phyloP scores from a whole-genome alignment of 345 rosid species.

The Lepidium sativum region DNA sequence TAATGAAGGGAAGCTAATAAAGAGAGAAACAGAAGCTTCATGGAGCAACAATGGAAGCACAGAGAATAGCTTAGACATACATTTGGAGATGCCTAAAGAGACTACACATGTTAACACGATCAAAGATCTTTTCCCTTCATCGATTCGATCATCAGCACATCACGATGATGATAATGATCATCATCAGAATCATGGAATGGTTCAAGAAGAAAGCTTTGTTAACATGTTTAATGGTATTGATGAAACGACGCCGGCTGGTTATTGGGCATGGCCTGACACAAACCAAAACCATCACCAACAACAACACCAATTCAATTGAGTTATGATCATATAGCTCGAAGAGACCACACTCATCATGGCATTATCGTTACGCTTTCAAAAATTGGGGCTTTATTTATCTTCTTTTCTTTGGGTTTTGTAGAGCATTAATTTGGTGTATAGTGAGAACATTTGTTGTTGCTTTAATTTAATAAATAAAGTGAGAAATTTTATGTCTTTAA shows the following conservation, averaged over 20 bases:
- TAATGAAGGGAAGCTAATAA: constrained; percentile 29
- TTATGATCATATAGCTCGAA: neutral
- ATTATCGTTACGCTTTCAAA: constrained; percentile 1
- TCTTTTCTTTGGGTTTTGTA: constrained; percentile 4
- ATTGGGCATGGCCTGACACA: constrained; percentile 65
- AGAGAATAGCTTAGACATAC: constrained; percentile 43
- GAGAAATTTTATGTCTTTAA: no score
- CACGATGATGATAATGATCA: constrained; percentile 31
- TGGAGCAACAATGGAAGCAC: constrained; percentile 73
- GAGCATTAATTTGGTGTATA: constrained; percentile 15
- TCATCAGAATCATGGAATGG: constrained; percentile 37
- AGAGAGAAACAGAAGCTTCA: constrained; percentile 56
- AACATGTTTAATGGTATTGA: constrained; percentile 64
- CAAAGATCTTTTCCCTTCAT: constrained; percentile 42
- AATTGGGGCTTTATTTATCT: neutral
- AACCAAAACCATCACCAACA: constrained; percentile 34
- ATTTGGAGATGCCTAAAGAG: constrained; percentile 29
- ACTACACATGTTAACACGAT: constrained; percentile 31
- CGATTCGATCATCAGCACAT: constrained; percentile 37
- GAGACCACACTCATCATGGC: neutral
- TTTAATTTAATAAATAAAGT: neutral
- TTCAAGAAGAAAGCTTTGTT: constrained; percentile 52
- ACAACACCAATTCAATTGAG: constrained; percentile 20
- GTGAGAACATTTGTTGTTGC: constrained; percentile 8
- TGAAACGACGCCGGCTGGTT: constrained; percentile 47